These are phyloP conservation scores for Camellia granthamiana DNA, from an alignment of 148 eudicot species.

Conservation along the genomic window DNA sequence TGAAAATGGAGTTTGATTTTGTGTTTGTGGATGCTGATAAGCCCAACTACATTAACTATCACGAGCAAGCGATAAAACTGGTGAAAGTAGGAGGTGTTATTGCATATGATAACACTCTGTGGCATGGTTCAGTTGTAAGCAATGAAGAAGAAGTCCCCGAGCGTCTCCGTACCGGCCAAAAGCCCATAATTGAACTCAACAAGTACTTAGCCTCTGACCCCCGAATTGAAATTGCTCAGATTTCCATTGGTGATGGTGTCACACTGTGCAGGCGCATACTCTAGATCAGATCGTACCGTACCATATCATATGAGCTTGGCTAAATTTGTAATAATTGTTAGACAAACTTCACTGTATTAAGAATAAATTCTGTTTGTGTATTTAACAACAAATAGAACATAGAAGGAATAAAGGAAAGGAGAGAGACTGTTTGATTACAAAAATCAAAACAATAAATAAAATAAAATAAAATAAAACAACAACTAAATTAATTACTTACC, in stretches of 20 bases:
- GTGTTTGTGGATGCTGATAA: slow-evolving; percentile 12
- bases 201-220: neutral
- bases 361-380: no score
- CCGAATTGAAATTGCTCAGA: neutral
- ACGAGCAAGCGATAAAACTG: neutral
- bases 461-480: no score
- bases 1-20: neutral
- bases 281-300: neutral
- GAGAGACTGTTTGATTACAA: no score
- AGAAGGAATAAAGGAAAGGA: no score
- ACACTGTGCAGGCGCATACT: neutral
- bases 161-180: neutral
- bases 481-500: no score
- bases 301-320: no score
- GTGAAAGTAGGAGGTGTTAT: slow-evolving; percentile 14
- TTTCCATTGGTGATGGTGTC: slow-evolving; percentile 4
- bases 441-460: no score
- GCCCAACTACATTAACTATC: slow-evolving; percentile 13
- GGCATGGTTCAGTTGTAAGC: slow-evolving; percentile 5
- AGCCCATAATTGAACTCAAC: neutral
- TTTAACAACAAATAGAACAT: no score
- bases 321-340: no score
- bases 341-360: no score
- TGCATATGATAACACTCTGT: slow-evolving; percentile 20
- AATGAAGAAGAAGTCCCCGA: neutral